A percentile compares a stretch with the other conserved stretches of the same genome.
These are phyloP conservation scores for Ogataea saltuana DNA, from an alignment of 805 yeast species.

Conservation along the genomic window DNA sequence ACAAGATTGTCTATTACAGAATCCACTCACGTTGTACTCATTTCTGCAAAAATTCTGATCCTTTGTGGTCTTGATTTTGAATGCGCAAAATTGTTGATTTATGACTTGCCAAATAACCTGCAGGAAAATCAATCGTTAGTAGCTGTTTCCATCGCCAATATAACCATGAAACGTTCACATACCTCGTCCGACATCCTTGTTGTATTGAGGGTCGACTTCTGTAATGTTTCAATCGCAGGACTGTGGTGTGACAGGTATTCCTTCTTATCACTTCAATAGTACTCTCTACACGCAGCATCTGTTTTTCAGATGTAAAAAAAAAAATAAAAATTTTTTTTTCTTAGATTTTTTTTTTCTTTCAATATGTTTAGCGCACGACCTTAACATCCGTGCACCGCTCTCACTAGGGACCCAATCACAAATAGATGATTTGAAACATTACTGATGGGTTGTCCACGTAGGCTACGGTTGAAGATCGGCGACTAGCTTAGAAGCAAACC, in stretches of 20 bases:
- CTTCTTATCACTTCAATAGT: no score
- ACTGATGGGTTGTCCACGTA: background rate
- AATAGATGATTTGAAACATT: background rate
- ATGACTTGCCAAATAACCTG: constrained; percentile 97
- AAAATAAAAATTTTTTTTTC: constrained; percentile 1
- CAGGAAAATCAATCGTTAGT: constrained; percentile 14
- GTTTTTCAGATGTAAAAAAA: background rate
- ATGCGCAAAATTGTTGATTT: constrained; percentile 93
- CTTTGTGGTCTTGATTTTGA: constrained; percentile 84
- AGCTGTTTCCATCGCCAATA: background rate
- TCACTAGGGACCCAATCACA: constrained; percentile 2
- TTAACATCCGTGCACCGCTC: background rate
- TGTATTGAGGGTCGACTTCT: constrained; percentile 1
- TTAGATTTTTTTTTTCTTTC: background rate
- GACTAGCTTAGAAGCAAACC: no score
- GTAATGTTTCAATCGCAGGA: no score
- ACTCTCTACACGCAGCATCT: background rate
- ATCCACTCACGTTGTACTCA: constrained; percentile 93
- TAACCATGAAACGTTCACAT: constrained; percentile 12
- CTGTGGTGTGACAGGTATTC: no score
- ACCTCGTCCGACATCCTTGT: constrained; percentile 33
- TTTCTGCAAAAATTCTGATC: constrained; percentile 93
- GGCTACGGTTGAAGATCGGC: no score
- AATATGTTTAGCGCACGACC: constrained; percentile 1
- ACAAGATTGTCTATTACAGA: constrained; percentile 91